phyloP scores from a whole-genome alignment of 352 stramenopile species.

The Pythium apleroticum region DNA sequence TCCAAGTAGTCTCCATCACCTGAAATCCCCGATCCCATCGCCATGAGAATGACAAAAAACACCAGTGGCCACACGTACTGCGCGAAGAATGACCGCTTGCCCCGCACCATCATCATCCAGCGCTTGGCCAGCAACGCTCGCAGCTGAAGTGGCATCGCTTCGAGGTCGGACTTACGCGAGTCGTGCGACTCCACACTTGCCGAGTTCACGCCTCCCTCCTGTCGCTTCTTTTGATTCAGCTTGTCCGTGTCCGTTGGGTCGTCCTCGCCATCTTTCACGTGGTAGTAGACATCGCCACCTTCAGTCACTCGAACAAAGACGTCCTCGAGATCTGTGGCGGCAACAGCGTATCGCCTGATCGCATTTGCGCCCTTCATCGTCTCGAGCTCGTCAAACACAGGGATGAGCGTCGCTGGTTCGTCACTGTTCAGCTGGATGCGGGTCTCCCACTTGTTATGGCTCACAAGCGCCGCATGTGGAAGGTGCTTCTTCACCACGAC shows the following conservation, averaged over 20 bases:
- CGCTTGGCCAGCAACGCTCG: constrained; percentile 56
- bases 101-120: constrained; percentile 48
- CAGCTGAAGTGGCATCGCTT: constrained; percentile 43
- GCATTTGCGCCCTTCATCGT: constrained; percentile 44
- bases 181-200: constrained; percentile 3
- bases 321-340: constrained; percentile 99
- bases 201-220: constrained; percentile 2
- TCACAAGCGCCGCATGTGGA: constrained; percentile 66
- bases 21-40: constrained; percentile 40
- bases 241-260: constrained; percentile 5
- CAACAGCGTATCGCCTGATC: constrained; percentile 95
- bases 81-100: constrained; percentile 60
- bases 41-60: constrained; percentile 59
- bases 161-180: constrained; percentile 17
- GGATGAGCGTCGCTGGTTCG: constrained; percentile 81
- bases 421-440: constrained; percentile 93
- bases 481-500: constrained; percentile 80
- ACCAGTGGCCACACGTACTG: constrained; percentile 75
- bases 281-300: constrained; percentile 70
- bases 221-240: constrained; percentile 11
- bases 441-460: constrained; percentile 87
- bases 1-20: constrained; percentile 38
- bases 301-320: constrained; percentile 96
- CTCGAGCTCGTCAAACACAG: constrained; percentile 92
- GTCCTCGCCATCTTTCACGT: constrained; percentile 51